These are phyloP conservation scores for Chlamydomonas sphaeroides DNA, from an alignment of 139 green algal species.

Conservation along the genomic window DNA sequence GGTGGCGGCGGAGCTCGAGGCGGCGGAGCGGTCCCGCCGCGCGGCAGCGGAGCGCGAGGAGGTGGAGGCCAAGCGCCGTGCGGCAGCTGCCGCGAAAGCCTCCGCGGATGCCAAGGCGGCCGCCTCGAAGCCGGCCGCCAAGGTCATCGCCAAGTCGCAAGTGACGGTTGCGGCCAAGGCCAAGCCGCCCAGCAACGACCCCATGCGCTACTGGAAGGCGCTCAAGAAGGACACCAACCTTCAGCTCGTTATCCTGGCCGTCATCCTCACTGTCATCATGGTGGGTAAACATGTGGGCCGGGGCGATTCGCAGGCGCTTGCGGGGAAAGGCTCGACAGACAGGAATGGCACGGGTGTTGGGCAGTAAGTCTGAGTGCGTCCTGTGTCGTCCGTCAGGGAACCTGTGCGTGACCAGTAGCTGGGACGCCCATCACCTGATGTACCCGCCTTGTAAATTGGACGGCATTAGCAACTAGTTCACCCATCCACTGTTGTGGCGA, in stretches of 20 bases:
- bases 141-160: conserved; percentile 37
- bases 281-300: too few species aligned
- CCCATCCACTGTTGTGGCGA: too few species aligned
- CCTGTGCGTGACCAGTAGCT: too few species aligned
- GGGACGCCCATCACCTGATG: too few species aligned
- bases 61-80: conserved; percentile 19
- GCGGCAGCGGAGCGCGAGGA: neutral
- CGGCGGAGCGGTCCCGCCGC: neutral
- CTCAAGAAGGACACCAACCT: conserved; percentile 32
- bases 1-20: neutral
- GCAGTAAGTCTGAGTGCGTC: too few species aligned
- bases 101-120: conserved; percentile 1
- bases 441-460: too few species aligned
- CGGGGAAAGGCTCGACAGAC: too few species aligned
- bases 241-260: conserved; percentile 16
- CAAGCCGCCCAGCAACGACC: conserved; percentile 12
- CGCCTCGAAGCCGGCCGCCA: conserved; percentile 18
- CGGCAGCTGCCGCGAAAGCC: neutral
- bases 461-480: too few species aligned
- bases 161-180: conserved; percentile 5
- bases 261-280: conserved; percentile 13
- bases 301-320: too few species aligned
- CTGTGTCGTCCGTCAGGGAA: too few species aligned
- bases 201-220: conserved; percentile 6
- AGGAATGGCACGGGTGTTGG: too few species aligned